Percentiles rank a stretch among this genome's conserved stretches.
phyloP scores from a whole-genome alignment of 2,329 filamentous ascomycete species.

The Penicillium crustosum region DNA sequence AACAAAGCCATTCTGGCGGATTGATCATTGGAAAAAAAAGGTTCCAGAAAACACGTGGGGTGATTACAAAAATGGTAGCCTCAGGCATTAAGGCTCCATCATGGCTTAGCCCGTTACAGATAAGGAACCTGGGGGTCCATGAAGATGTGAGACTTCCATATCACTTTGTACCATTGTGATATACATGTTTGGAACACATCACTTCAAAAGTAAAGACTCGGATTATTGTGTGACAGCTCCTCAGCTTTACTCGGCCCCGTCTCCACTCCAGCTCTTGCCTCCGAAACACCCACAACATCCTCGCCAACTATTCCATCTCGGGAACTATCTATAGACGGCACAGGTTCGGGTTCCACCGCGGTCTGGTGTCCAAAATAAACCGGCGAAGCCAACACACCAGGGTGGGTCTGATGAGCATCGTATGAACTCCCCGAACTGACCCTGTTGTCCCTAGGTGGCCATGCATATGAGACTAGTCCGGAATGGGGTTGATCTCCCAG shows the following conservation, averaged over 20 bases:
- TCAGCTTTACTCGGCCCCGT: conserved; percentile 12
- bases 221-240: conserved; percentile 19
- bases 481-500: conserved; percentile 2
- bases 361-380: conserved; percentile 7
- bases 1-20: neutral
- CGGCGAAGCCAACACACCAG: conserved; percentile 8
- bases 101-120: conserved; percentile 2
- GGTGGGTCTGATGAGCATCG: conserved; percentile 7
- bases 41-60: neutral
- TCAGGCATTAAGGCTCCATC: neutral
- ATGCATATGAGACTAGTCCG: conserved; percentile 1
- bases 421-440: conserved; percentile 6
- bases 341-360: conserved; percentile 4
- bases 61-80: neutral
- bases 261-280: conserved; percentile 2
- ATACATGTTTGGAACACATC: neutral
- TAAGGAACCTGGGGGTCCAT: neutral
- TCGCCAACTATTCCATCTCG: neutral
- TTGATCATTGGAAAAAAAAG: neutral
- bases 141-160: neutral
- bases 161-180: neutral
- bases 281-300: neutral
- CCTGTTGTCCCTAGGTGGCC: conserved; percentile 6
- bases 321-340: conserved; percentile 8
- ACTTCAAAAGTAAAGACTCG: conserved; percentile 24